phyloP scores from a whole-genome alignment of 306 rosid genomes.

The Argentina anserina region DNA sequence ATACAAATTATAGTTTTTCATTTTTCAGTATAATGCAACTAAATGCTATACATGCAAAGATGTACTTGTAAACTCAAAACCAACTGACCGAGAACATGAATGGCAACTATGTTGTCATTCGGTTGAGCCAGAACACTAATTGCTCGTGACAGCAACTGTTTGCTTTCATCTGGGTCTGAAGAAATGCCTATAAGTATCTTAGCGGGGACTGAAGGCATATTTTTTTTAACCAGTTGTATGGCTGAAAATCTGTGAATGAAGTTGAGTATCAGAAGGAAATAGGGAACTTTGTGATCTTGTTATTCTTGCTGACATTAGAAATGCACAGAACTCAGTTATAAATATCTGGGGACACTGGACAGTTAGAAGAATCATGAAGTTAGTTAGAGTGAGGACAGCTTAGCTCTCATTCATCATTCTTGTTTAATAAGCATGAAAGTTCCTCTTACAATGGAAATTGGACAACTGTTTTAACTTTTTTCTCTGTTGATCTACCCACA shows the following conservation, averaged over 20 bases:
- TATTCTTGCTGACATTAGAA: conserved; percentile 32
- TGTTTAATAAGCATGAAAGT: conserved; percentile 74
- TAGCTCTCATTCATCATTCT: conserved; percentile 55
- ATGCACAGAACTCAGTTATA: conserved; percentile 23
- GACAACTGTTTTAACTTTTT: neutral
- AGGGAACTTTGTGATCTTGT: conserved; percentile 15
- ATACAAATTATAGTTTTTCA: neutral
- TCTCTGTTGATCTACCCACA: conserved; percentile 13
- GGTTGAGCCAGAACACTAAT: conserved; percentile 67
- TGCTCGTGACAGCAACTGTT: conserved; percentile 73
- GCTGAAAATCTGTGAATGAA: neutral
- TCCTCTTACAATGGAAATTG: conserved; percentile 31
- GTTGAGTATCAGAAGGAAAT: neutral
- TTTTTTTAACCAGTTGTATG: neutral
- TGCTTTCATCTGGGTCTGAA: conserved; percentile 57
- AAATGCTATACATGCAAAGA: neutral
- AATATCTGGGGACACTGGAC: conserved; percentile 32
- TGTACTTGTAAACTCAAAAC: neutral
- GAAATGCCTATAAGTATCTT: conserved; percentile 77
- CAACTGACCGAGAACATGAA: conserved; percentile 79
- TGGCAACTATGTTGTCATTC: conserved; percentile 68
- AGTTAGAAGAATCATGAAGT: conserved; percentile 51
- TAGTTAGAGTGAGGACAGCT: conserved; percentile 69
- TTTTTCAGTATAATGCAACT: neutral
- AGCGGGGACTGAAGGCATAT: conserved; percentile 39